A percentile compares a stretch with the other conserved stretches of the same genome.
Evolutionary conservation across 257 asterid species (phyloP).

Genomic region (Solanum paucissectum): DNA sequence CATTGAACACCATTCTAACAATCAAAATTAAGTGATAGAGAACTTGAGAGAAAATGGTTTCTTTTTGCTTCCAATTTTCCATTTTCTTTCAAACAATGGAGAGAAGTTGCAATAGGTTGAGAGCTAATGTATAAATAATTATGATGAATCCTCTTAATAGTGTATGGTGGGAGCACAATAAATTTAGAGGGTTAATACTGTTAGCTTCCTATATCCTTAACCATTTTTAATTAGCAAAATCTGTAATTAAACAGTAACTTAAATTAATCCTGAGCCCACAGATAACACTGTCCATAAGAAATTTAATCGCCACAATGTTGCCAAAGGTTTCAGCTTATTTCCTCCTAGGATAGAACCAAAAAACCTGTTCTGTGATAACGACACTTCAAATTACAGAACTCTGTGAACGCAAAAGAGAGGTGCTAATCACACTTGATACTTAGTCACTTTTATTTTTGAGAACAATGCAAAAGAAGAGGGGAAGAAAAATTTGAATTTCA

Average conservation of each 20-base stretch:
- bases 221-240: neutral
- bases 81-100: neutral
- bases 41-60: neutral
- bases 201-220: neutral
- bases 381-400: neutral
- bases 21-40: neutral
- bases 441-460: neutral
- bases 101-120: neutral
- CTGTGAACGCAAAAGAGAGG: neutral
- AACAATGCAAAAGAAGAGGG: neutral
- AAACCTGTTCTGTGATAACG: neutral
- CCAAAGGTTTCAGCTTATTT: neutral
- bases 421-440: neutral
- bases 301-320: neutral
- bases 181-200: neutral
- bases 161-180: neutral
- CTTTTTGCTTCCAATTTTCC: neutral
- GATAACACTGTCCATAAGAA: neutral
- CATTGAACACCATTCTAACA: neutral
- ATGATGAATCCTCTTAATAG: neutral
- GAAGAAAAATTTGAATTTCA: neutral
- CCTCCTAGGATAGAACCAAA: neutral
- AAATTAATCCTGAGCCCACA: neutral
- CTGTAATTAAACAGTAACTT: neutral
- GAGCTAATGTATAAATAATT: neutral